A percentile compares a stretch with the other conserved stretches of the same genome.
Evolutionary conservation across 352 stramenopile genomes (phyloP).

Genomic region (Pythium monospermum): DNA sequence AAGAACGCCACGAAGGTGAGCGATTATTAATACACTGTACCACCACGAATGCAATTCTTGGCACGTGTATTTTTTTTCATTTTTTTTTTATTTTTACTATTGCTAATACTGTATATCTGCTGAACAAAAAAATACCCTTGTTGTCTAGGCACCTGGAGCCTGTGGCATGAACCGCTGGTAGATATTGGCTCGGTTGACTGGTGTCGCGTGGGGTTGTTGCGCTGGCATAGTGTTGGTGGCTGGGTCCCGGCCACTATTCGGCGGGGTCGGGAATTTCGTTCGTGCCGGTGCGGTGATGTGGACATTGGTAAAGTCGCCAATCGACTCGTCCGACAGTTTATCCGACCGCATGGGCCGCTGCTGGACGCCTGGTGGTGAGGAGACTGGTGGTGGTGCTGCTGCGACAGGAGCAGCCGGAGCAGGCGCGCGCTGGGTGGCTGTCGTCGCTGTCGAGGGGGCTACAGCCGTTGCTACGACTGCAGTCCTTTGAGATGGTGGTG

Average conservation of each 20-base stretch:
- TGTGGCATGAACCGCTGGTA: constrained; percentile 21
- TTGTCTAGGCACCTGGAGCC: constrained; percentile 1
- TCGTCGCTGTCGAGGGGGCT: background rate
- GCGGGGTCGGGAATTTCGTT: background rate
- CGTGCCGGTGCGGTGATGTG: background rate
- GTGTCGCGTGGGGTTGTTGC: background rate
- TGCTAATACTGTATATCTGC: too few species aligned
- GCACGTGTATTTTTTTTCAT: too few species aligned
- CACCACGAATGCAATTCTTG: too few species aligned
- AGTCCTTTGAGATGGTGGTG: background rate
- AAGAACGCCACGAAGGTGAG: too few species aligned
- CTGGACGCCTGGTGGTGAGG: background rate
- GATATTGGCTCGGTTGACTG: constrained; percentile 10
- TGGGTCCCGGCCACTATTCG: too few species aligned
- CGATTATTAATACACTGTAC: too few species aligned
- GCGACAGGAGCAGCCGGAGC: background rate
- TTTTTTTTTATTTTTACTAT: too few species aligned
- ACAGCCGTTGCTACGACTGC: too few species aligned
- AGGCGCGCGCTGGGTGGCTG: background rate
- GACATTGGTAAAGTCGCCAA: constrained; percentile 5
- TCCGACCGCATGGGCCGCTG: constrained; percentile 7
- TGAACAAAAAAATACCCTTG: too few species aligned
- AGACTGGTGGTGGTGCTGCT: background rate
- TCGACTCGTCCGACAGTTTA: constrained; percentile 6
- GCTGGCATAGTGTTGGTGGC: too few species aligned